Evolutionary conservation across 116 monocot genomes (phyloP), one percentile per base, ranked within the genome.

Genomic region (Cymodocea nodosa): DNA sequence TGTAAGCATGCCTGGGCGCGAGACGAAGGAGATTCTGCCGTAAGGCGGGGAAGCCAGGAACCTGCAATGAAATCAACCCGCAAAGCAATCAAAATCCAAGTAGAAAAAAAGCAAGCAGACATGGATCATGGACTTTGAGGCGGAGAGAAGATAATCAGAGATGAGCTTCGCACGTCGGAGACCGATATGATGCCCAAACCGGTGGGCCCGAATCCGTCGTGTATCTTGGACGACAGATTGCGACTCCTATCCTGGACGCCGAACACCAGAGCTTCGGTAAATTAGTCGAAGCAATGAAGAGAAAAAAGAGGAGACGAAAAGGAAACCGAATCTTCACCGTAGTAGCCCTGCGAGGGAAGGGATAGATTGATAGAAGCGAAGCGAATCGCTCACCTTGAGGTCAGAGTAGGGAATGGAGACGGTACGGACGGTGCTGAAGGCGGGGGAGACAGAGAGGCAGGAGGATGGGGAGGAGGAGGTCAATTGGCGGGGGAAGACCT

Each of bases 111-210:
- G 11, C 49, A 23, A 50, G 1, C 60, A 23, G 50, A 56, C 15
- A 15, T 23, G 37, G 24, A 25, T 59, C 13, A 39, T 16, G 14
- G 2, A 67, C 24, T 23, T 2, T 23, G 2, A 19, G 19, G 49
- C 18, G 20, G 3, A n/a, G 23, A 19, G 7, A 10, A 48, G 64
- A 9, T 17, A 11, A n/a, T 36, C 16, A 8, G n/a, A 14, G 37
- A n/a, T 15, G 55, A 53, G 34, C 16, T 65, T 79, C 83, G 13
- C 75, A 95, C 90, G 78, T 85, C 83, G 34, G 90, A 79, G 16
- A 95, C 51, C 13, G 95, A 81, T 23, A 95, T 50, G 63, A 95
- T 95, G 11, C 95, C 95, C 40, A 87, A 74, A 17, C 95, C 95
- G 40, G 83, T 51, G n/a, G 87, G 87, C 17, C 90, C 95, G 48